Percentiles rank a stretch among this genome's conserved stretches.
phyloP scores from a whole-genome alignment of 2,329 filamentous ascomycete species.

The Cladosporium velox region DNA sequence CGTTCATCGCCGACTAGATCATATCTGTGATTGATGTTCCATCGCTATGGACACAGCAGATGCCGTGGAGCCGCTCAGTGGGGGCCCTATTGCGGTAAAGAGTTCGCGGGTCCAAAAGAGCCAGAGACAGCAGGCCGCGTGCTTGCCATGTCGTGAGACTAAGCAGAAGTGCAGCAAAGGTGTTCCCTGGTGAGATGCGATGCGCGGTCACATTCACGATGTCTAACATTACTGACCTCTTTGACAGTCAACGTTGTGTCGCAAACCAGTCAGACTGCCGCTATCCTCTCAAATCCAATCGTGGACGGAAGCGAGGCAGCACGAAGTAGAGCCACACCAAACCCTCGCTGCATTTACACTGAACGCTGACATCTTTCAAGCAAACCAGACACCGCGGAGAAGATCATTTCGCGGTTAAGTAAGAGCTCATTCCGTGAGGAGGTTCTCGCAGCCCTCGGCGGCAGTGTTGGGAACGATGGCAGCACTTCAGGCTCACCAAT shows the following conservation, averaged over 20 bases:
- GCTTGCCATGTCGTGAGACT: conserved; percentile 10
- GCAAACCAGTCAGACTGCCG: neutral
- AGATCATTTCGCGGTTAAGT: conserved; percentile 1
- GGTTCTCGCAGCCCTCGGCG: conserved; percentile 10
- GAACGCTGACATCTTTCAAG: neutral
- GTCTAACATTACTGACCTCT: neutral
- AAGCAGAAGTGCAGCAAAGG: conserved; percentile 19
- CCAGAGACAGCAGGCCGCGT: conserved; percentile 6
- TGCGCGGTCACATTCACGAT: neutral
- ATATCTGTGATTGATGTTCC: neutral
- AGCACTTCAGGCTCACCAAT: neutral
- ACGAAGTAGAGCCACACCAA: conserved; percentile 3
- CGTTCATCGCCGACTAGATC: conserved; percentile 6
- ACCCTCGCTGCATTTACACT: neutral
- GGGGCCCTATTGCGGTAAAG: neutral
- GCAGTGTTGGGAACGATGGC: neutral
- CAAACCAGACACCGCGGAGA: conserved; percentile 17
- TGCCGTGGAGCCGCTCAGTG: neutral
- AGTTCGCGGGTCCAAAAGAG: neutral
- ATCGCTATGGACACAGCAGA: neutral
- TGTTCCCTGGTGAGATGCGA: conserved; percentile 1
- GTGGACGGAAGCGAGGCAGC: conserved; percentile 16
- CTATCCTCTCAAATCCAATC: conserved; percentile 14
- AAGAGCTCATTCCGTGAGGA: conserved; percentile 10
- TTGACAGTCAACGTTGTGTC: neutral